Conservation (phyloP, 2,329 filamentous ascomycete genomes). For the Fusarium miscanthi region DNA sequence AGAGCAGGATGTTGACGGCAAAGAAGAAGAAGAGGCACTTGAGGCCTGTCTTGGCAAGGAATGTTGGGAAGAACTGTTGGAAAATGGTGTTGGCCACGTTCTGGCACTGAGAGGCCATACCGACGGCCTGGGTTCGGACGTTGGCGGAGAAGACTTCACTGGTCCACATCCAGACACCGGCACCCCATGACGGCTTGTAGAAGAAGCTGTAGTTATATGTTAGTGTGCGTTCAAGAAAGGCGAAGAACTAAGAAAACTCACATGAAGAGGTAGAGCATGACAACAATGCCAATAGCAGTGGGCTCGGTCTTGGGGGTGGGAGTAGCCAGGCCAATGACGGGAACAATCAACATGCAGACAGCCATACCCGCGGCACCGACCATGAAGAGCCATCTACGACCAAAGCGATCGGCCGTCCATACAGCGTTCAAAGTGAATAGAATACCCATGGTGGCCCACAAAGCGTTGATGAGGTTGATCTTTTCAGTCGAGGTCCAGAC, state of each 20-base stretch:
- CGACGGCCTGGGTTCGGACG: slow-evolving; percentile 76
- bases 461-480: slow-evolving; percentile 78
- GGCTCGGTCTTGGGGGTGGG: slow-evolving; percentile 65
- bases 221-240: not conserved
- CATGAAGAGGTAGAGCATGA: slow-evolving; percentile 73
- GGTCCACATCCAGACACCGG: slow-evolving; percentile 78
- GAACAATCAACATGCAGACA: slow-evolving; percentile 73
- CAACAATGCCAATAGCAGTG: slow-evolving; percentile 75
- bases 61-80: slow-evolving; percentile 77
- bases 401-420: slow-evolving; percentile 79
- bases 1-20: slow-evolving; percentile 57
- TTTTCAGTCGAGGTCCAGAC: slow-evolving; percentile 68
- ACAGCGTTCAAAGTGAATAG: slow-evolving; percentile 78
- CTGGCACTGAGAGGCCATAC: slow-evolving; percentile 71
- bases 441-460: slow-evolving; percentile 79
- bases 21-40: slow-evolving; percentile 54
- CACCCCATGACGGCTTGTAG: slow-evolving; percentile 77
- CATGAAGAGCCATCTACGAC: slow-evolving; percentile 76
- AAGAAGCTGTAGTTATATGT: slow-evolving; percentile 57
- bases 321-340: slow-evolving; percentile 59
- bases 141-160: slow-evolving; percentile 78
- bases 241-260: slow-evolving; percentile 6
- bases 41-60: slow-evolving; percentile 66
- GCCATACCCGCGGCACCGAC: slow-evolving; percentile 76
- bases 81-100: slow-evolving; percentile 75